A percentile compares a stretch with the other conserved stretches of the same genome.
Evolutionary conservation across 352 stramenopile genomes (phyloP).

Genomic region (Phytopythium aichiense): DNA sequence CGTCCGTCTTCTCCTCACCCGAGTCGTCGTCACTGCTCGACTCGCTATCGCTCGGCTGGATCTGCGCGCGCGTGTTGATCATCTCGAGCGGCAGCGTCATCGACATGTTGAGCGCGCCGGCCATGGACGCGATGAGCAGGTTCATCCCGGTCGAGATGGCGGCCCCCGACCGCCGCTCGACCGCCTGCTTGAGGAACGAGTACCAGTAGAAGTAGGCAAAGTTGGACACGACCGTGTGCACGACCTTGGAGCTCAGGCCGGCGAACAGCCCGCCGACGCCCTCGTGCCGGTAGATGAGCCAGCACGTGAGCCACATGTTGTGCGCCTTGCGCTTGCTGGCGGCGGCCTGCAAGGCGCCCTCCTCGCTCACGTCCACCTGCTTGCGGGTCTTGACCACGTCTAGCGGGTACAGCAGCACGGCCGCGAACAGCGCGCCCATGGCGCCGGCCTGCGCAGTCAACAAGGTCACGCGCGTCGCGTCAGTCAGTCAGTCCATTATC

Average conservation of each 20-base stretch:
- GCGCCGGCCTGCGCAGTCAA: constrained; percentile 45
- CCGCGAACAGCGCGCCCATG: constrained; percentile 73
- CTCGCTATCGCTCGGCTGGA: constrained; percentile 42
- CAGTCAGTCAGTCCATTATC: no score
- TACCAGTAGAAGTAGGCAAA: constrained; percentile 89
- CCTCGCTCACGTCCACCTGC: constrained; percentile 46
- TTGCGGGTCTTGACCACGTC: constrained; percentile 77
- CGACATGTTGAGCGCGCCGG: constrained; percentile 83
- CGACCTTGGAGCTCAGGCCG: constrained; percentile 67
- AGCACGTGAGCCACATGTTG: constrained; percentile 55
- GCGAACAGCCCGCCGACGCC: constrained; percentile 61
- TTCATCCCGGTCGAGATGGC: constrained; percentile 62
- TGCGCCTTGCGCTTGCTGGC: constrained; percentile 24
- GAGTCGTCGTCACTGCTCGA: constrained; percentile 30
- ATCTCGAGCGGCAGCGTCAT: constrained; percentile 87
- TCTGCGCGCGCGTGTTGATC: constrained; percentile 85
- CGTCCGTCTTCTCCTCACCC: constrained; percentile 15
- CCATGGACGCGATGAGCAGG: constrained; percentile 68
- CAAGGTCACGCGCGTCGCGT: no score
- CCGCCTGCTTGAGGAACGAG: constrained; percentile 66
- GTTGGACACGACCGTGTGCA: constrained; percentile 72
- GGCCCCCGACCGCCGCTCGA: constrained; percentile 43
- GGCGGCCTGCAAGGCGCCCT: constrained; percentile 20
- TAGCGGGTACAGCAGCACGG: constrained; percentile 67
- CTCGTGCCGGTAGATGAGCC: constrained; percentile 64